Evolutionary conservation across 2,329 filamentous ascomycete species (phyloP).

Genomic region (Geosmithia flava): DNA sequence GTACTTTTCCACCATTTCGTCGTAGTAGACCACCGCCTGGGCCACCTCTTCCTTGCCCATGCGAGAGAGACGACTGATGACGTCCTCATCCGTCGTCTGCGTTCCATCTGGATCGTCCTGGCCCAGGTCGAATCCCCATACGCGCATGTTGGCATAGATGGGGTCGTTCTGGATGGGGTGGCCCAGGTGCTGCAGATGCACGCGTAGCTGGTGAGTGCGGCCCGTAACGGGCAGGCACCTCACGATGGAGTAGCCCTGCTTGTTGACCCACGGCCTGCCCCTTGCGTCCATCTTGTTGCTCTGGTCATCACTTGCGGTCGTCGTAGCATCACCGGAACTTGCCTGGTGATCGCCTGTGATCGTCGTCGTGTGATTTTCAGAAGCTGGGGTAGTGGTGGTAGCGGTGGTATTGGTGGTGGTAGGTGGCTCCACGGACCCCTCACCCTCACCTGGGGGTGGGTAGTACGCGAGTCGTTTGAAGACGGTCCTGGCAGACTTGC

Average conservation of each 20-base stretch:
- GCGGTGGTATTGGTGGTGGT: too few relatives aligned
- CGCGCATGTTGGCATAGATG: constrained; percentile 88
- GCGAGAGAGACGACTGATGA: constrained; percentile 69
- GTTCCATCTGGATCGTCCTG: constrained; percentile 50
- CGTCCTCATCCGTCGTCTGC: constrained; percentile 71
- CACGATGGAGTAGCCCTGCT: constrained; percentile 83
- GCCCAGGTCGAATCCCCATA: constrained; percentile 77
- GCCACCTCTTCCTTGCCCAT: constrained; percentile 95
- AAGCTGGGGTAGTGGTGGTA: too few relatives aligned
- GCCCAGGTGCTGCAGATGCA: constrained; percentile 88
- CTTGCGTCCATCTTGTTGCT: constrained; percentile 3
- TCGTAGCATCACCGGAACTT: constrained; percentile 4
- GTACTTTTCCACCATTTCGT: constrained; percentile 85
- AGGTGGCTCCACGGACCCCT: neutral
- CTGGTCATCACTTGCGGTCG: constrained; percentile 8
- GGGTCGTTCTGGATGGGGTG: constrained; percentile 96
- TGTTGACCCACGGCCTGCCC: constrained; percentile 31
- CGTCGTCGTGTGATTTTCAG: constrained; percentile 1
- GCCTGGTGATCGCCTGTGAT: neutral
- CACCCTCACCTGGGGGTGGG: constrained; percentile 23
- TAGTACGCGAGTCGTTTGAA: constrained; percentile 94
- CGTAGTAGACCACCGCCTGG: constrained; percentile 83
- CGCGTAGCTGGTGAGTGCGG: constrained; percentile 85
- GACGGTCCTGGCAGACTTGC: constrained; percentile 79
- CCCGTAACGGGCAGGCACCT: constrained; percentile 89